phyloP scores from a whole-genome alignment of 1,139 yeast species.

The Eremothecium cymbalariae region DNA sequence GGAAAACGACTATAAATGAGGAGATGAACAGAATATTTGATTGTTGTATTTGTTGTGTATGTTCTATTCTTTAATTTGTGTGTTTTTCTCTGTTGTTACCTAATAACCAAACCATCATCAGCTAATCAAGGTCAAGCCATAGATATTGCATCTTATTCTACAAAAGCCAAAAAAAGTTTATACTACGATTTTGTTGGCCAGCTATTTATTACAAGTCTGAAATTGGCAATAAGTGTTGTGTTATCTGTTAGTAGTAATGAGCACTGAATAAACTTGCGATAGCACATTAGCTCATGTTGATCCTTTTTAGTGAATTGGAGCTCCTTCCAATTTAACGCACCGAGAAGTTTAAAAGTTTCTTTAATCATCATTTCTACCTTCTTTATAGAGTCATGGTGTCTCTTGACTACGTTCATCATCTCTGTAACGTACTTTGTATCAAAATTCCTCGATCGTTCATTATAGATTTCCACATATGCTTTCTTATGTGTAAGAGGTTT shows the following conservation, averaged over 20 bases:
- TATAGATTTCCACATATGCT: constrained; percentile 7
- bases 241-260: constrained; percentile 4
- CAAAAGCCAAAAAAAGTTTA: too few relatives aligned
- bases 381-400: constrained; percentile 1
- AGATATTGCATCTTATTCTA: too few relatives aligned
- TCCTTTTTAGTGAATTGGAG: constrained; percentile 1
- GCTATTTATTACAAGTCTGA: constrained; percentile 1
- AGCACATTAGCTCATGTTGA: constrained; percentile 1
- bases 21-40: too few relatives aligned
- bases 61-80: neutral
- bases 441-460: constrained; percentile 4
- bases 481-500: neutral
- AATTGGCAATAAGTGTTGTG: constrained; percentile 4
- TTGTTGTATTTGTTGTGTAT: constrained; percentile 1
- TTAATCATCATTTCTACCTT: neutral
- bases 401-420: neutral
- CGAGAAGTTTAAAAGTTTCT: constrained; percentile 3
- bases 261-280: constrained; percentile 6
- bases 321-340: constrained; percentile 1
- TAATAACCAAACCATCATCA: neutral
- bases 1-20: too few relatives aligned
- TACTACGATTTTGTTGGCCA: constrained; percentile 6
- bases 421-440: constrained; percentile 5
- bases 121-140: neutral
- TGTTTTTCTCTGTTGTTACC: neutral